A percentile compares a stretch with the other conserved stretches of the same genome.
Conservation (phyloP, 2,329 filamentous ascomycete genomes). For the Fusarium musae region DNA sequence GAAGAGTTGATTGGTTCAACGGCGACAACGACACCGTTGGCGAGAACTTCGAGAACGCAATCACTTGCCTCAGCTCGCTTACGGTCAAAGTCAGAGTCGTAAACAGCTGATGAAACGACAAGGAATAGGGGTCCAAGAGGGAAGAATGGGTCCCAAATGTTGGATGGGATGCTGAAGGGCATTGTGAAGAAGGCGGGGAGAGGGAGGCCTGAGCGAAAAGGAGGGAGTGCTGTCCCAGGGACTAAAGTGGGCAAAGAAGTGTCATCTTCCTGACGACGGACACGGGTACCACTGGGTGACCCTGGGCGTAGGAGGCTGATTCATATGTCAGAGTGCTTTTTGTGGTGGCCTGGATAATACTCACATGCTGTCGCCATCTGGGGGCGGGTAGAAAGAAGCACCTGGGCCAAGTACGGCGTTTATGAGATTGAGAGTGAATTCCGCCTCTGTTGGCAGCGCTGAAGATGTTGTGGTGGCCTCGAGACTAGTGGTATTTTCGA, state of each 20-base stretch:
- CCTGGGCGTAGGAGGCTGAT: not conserved
- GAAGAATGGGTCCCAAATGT: not conserved
- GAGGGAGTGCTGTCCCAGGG: not conserved
- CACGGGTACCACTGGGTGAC: not conserved
- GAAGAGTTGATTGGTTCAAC: not conserved
- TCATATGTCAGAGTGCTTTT: not conserved
- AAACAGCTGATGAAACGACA: not conserved
- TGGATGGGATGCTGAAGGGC: not conserved
- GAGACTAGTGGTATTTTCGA: not conserved
- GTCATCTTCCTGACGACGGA: not conserved
- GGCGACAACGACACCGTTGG: not conserved
- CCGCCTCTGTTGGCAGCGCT: not conserved
- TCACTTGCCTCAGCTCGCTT: not conserved
- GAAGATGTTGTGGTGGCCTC: not conserved
- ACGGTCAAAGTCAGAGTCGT: not conserved
- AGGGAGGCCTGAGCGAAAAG: no score
- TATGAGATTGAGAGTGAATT: not conserved
- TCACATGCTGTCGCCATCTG: not conserved
- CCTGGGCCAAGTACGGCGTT: not conserved
- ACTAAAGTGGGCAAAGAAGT: not conserved
- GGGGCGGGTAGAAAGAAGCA: not conserved
- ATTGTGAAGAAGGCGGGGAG: not conserved
- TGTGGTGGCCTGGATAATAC: not conserved
- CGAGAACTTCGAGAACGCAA: not conserved
- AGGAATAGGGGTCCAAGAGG: accelerated